Evolutionary conservation across 2,329 filamentous ascomycete species (phyloP).

Genomic region (Cladobotryum mycophilum): DNA sequence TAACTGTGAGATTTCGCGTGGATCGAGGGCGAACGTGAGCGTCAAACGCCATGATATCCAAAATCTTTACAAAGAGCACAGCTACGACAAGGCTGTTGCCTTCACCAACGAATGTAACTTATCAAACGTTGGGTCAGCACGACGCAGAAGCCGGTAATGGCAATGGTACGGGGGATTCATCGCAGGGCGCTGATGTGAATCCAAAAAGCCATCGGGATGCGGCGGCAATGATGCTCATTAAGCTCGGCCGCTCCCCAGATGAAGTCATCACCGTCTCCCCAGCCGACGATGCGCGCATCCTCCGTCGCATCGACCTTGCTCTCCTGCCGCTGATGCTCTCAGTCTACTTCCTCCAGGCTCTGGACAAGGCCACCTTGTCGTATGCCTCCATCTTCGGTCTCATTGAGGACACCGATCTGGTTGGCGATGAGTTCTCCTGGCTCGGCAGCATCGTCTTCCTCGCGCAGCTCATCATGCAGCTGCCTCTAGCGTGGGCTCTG

Average conservation of each 20-base stretch:
- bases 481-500: conserved; percentile 48
- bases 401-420: conserved; percentile 49
- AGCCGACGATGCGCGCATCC: conserved; percentile 28
- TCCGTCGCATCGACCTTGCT: conserved; percentile 34
- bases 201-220: conserved; percentile 30
- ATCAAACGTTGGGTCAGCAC: conserved; percentile 20
- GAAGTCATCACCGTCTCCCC: conserved; percentile 27
- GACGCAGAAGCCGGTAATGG: conserved; percentile 13
- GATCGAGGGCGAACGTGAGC: too few relatives aligned
- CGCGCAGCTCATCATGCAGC: conserved; percentile 54
- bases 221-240: conserved; percentile 40
- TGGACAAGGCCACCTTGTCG: conserved; percentile 56
- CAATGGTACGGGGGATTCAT: background rate
- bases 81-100: background rate
- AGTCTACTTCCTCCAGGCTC: conserved; percentile 57
- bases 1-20: too few relatives aligned
- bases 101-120: conserved; percentile 13
- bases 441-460: conserved; percentile 55
- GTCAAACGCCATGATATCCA: conserved; percentile 7
- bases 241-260: conserved; percentile 30
- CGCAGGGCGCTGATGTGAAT: background rate
- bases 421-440: conserved; percentile 54
- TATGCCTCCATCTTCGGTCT: conserved; percentile 61
- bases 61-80: conserved; percentile 1
- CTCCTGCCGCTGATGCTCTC: conserved; percentile 44